Percentiles rank a stretch among this genome's conserved stretches.
Evolutionary conservation across 305 asterid genomes (phyloP).

Genomic region (Fraxinus nigra): DNA sequence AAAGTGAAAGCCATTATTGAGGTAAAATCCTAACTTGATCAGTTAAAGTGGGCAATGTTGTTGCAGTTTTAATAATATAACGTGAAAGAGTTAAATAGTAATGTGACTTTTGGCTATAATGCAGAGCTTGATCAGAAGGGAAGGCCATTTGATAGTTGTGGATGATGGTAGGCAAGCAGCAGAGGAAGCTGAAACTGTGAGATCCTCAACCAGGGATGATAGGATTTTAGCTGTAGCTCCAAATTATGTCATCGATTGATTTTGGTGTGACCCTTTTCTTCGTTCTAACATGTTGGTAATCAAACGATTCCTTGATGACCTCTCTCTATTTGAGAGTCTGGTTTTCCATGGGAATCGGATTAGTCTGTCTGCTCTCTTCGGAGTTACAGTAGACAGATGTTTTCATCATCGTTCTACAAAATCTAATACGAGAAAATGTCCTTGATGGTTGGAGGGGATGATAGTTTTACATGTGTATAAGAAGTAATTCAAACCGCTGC

Average conservation of each 20-base stretch:
- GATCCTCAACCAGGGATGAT: constrained; percentile 59
- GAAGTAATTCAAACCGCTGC: not conserved
- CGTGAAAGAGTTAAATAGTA: not conserved
- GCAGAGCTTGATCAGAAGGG: constrained; percentile 83
- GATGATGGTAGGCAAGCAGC: constrained; percentile 68
- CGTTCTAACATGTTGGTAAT: not conserved
- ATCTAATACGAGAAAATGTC: not conserved
- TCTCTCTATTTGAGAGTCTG: not conserved
- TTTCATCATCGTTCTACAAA: not conserved
- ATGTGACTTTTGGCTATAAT: not conserved
- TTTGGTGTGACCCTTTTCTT: not conserved
- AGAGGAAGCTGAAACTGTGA: constrained; percentile 48
- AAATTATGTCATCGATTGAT: constrained; percentile 65
- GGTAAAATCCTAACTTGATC: constrained; percentile 36
- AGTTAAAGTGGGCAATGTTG: not conserved
- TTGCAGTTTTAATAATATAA: not conserved
- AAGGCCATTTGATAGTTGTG: constrained; percentile 84
- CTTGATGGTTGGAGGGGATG: not conserved
- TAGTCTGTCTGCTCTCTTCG: not conserved
- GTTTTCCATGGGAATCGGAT: not conserved
- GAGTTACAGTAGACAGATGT: not conserved
- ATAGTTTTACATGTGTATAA: not conserved
- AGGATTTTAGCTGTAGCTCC: constrained; percentile 89
- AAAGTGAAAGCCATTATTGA: constrained; percentile 87
- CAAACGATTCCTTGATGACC: not conserved